Evolutionary conservation across 257 asterid genomes (phyloP).

Genomic region (Jacaranda copaia): DNA sequence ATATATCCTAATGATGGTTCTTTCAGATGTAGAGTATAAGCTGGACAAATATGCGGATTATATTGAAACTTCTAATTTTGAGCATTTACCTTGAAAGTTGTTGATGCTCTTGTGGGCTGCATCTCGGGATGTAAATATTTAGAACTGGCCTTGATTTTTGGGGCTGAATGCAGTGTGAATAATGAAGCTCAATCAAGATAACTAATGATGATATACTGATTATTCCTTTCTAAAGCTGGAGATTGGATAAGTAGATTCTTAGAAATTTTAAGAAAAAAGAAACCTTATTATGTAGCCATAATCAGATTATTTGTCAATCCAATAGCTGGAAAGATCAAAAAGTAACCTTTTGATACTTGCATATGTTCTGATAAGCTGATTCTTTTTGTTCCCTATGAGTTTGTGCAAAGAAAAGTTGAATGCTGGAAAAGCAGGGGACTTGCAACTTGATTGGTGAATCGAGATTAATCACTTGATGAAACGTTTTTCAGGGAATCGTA

Average conservation of each 20-base stretch:
- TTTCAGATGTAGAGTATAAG: conserved; percentile 5
- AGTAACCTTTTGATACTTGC: not conserved
- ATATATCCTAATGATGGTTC: not conserved
- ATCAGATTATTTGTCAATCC: no score
- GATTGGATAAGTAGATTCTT: not conserved
- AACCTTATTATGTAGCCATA: no score
- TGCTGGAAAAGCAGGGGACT: no score
- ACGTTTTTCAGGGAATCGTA: conserved; percentile 72
- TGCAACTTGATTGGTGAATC: no score
- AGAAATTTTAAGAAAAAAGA: not conserved
- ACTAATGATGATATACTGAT: not conserved
- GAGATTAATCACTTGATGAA: not conserved
- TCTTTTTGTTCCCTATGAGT: not conserved
- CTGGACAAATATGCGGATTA: not conserved
- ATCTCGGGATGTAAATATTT: not conserved
- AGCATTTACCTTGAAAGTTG: not conserved
- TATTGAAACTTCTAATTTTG: not conserved
- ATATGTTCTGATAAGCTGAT: not conserved
- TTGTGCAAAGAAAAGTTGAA: not conserved
- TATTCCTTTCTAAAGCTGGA: not conserved
- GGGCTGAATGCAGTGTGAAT: not conserved
- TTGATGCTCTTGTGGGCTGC: not conserved
- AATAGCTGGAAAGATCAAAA: no score
- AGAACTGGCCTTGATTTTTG: not conserved
- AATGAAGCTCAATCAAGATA: not conserved